Percentiles rank a stretch among this genome's conserved stretches.
These are phyloP conservation scores for Neurospora terricola DNA, from an alignment of 495 filamentous ascomycete genomes.

Conservation along the genomic window DNA sequence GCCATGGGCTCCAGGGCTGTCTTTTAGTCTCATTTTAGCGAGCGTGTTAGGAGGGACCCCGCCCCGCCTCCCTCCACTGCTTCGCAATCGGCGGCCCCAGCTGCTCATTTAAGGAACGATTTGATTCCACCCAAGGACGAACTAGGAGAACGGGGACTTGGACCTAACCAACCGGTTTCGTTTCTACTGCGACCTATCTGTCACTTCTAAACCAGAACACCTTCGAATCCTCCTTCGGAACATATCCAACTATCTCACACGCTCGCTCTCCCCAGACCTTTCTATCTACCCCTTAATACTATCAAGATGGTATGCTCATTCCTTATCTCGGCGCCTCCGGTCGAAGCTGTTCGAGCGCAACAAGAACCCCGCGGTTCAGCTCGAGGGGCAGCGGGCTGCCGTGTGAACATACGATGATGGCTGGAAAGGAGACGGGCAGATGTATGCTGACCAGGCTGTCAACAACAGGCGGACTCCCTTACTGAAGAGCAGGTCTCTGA, in stretches of 20 bases:
- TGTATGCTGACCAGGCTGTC: constrained; percentile 10
- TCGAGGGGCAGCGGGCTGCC: constrained; percentile 11
- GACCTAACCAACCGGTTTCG: background rate
- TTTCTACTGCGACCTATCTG: background rate
- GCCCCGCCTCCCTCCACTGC: background rate
- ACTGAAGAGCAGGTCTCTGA: constrained; percentile 99
- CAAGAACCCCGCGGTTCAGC: constrained; percentile 16
- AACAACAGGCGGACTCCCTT: constrained; percentile 70
- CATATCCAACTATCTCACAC: background rate
- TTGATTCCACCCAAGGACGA: background rate
- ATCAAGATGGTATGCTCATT: background rate
- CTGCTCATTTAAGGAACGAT: background rate
- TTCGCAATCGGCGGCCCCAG: background rate
- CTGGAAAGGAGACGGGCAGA: constrained; percentile 1
- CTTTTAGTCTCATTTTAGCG: background rate
- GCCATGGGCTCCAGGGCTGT: background rate
- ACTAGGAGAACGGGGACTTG: background rate
- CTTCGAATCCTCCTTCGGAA: background rate
- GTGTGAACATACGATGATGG: constrained; percentile 3
- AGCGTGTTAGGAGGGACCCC: background rate
- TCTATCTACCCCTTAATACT: background rate
- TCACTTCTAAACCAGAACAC: background rate
- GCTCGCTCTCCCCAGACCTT: background rate
- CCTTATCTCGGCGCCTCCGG: background rate
- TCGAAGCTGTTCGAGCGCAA: background rate